phyloP scores from a whole-genome alignment of 257 asterid species.

The Forsythia viridissima region DNA sequence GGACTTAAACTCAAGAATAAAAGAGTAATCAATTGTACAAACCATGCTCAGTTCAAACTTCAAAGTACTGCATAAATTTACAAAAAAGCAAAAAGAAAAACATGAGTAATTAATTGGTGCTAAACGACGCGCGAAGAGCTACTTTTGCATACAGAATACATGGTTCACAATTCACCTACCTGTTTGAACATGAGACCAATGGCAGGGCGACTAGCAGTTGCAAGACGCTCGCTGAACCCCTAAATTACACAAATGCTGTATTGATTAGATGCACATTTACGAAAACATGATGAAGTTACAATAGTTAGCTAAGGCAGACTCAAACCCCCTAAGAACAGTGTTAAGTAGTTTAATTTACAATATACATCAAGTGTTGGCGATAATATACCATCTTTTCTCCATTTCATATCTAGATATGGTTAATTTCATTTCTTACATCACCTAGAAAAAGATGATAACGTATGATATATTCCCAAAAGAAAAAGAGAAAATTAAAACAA shows the following conservation, averaged over 20 bases:
- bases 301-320: not conserved
- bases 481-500: constrained; percentile 13
- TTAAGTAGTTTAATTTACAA: not conserved
- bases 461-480: not conserved
- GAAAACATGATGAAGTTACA: constrained; percentile 1
- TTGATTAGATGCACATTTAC: constrained; percentile 10
- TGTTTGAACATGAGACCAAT: constrained; percentile 91
- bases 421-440: not conserved
- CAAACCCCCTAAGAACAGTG: not conserved
- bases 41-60: not conserved
- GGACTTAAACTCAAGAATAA: too few relatives aligned
- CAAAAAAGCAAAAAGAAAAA: not conserved
- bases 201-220: constrained; percentile 84
- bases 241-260: constrained; percentile 38
- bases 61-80: not conserved
- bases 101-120: not conserved
- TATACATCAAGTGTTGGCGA: not conserved
- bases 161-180: constrained; percentile 43
- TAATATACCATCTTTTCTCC: not conserved
- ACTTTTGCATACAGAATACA: not conserved
- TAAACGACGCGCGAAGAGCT: not conserved
- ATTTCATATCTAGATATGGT: not conserved
- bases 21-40: not conserved
- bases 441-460: not conserved
- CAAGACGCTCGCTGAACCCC: constrained; percentile 97